Base-by-base conservation (phyloP, 306 rosid species). In the Pyrus betulifolia region DNA sequence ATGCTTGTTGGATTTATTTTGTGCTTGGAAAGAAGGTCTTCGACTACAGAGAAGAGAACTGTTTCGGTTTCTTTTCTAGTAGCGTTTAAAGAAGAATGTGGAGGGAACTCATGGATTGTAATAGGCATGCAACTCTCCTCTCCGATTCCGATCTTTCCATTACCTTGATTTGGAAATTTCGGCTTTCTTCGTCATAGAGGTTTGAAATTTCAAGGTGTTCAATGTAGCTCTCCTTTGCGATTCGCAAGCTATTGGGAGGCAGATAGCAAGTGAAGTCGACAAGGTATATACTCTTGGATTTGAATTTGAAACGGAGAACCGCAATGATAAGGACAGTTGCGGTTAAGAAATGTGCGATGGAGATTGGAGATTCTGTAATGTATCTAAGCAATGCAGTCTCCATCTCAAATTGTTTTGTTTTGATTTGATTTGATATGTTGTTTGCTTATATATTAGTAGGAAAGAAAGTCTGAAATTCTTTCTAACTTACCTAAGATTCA, bases 61-160 rank as follows among this genome's bases (percentile, higher is more conserved):
- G 74, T 17, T 78, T 89, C 86, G 17, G 79, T 70, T 78, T 93
- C 96, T 21, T 63, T 82, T 42, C 42, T 59, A 17, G 81, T 67
- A 8, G 25, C 11, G 44, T 62, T 40, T 9, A 72, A 11, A 22
- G 90, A 83, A 45, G 64, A 40, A 69, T 42, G 0, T 0, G 86
- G 88, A 1, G 90, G 96, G 25, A 87, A 25, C 80, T 77, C 78
- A 40, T 89, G 93, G 76, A 82, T 22, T 55, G 91, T n/a, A 57
- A 54, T 61, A 22, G 97, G 94, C 82, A 84, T 52, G 79, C 92
- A 84, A 8, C 93, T 76, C 27, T 87, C 89, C 11, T 27, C 81
- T 59, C 96, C 91, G 13, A 93, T 85, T 4, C 97, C 0, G 94
- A 90, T 80, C 88, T 86, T 71, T 83, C 85, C 7, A 85, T 4